Base-by-base conservation (phyloP, 164 flowering plant species). In the Akebia trifoliata region DNA sequence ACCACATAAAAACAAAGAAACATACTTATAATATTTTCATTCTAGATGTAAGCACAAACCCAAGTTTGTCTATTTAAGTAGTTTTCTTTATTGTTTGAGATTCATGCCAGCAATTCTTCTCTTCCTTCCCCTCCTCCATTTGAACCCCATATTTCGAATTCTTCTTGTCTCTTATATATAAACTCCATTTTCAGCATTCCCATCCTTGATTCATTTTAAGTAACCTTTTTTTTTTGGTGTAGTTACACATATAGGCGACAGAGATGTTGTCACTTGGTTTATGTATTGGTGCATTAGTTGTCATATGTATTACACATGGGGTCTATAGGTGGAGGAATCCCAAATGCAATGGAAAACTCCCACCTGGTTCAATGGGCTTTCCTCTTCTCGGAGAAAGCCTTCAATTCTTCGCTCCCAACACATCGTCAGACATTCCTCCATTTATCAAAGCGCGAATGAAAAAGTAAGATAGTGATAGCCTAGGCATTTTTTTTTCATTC, bases 61-160 rank as follows among this genome's bases (percentile, higher is more conserved):
- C n/a, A n/a, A n/a, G n/a, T 37, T 50, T 51, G 61, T 67, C 76
- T 82, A 82, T 79, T 62, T 81, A 84, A 78, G 75, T 63, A 60
- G 59, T 54, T 56, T 66, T 50, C 62, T 62, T 54, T 62, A 38
- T 44, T 56, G 71, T 64, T 70, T 64, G 54, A 74, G 70, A 73
- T 67, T 30, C 76, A 69, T 66, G 78, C 76, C 82, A 79, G 79
- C 81, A 76, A 32, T 69, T 54, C 72, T 69, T 49, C 72, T 54
- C 60, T 53, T 65, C 49, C 54, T 72, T 72, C 74, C 57, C 64
- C 68, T 57, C 54, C 70, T 72, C 74, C 57, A 62, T 66, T 57
- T 56, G 31, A 45, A 40, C 53, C 72, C 66, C 47, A 52, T 20
- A 57, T 61, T 63, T 48, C 61, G 43, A 51, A 57, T 62, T 52